phyloP scores from a whole-genome alignment of 2,329 filamentous ascomycete species.

The Lachnellula hyalina region DNA sequence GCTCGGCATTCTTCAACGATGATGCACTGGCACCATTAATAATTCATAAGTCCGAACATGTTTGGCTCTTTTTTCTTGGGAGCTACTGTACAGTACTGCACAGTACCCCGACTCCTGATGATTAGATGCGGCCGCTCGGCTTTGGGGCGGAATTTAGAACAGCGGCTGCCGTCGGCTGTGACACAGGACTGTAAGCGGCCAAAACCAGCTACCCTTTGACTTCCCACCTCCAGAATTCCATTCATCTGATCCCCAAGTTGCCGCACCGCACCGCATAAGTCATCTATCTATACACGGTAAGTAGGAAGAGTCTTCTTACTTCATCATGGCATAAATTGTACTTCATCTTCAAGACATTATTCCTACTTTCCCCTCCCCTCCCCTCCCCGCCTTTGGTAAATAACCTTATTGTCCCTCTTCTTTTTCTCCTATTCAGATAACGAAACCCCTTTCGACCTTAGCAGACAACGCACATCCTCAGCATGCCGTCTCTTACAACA shows the following conservation, averaged over 20 bases:
- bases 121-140: not conserved
- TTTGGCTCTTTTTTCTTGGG: not conserved
- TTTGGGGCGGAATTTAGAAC: conserved; percentile 3
- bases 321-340: too few species aligned
- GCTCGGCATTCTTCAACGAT: not conserved
- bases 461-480: conserved; percentile 6
- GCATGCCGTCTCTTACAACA: conserved; percentile 50
- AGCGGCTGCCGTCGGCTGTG: not conserved
- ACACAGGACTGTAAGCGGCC: too few species aligned
- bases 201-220: conserved; percentile 11
- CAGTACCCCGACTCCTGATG: not conserved
- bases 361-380: too few species aligned
- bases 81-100: not conserved
- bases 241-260: not conserved
- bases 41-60: not conserved
- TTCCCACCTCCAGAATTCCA: conserved; percentile 6
- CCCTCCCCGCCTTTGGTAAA: too few species aligned
- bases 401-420: not conserved
- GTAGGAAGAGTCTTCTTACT: too few species aligned
- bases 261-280: not conserved
- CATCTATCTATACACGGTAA: too few species aligned
- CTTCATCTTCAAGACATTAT: not conserved
- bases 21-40: not conserved
- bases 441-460: not conserved
- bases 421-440: not conserved